A percentile compares a stretch with the other conserved stretches of the same genome.
These are phyloP conservation scores for Podospora fimiseda DNA, from an alignment of 495 filamentous ascomycete genomes.

Conservation along the genomic window DNA sequence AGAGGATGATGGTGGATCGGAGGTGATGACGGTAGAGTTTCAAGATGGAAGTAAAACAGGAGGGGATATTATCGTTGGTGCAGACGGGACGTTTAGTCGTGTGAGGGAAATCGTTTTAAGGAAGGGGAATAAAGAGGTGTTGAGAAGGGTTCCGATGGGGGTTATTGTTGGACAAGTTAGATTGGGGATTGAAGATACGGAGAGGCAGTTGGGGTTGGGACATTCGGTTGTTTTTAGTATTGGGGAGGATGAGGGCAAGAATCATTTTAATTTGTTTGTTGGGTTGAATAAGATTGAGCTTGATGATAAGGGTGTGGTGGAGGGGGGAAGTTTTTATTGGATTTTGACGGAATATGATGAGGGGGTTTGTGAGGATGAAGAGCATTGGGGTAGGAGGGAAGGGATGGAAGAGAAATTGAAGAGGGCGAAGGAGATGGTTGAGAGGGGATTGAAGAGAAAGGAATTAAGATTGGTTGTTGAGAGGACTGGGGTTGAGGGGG, in stretches of 20 bases:
- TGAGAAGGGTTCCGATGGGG: slow-evolving; percentile 13
- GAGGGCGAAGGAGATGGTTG: slow-evolving; percentile 12
- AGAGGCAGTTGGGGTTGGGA: slow-evolving; percentile 24
- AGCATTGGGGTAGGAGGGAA: slow-evolving; percentile 22
- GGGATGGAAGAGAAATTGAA: slow-evolving; percentile 16
- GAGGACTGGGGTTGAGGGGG: slow-evolving; percentile 9
- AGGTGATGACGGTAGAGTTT: slow-evolving; percentile 59
- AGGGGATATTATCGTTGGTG: slow-evolving; percentile 39
- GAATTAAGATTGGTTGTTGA: slow-evolving; percentile 19
- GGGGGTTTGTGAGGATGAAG: slow-evolving; percentile 1
- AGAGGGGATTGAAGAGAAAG: slow-evolving; percentile 6
- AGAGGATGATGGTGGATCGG: slow-evolving; percentile 12
- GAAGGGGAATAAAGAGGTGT: slow-evolving; percentile 20
- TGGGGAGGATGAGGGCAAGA: not conserved
- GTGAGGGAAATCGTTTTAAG: slow-evolving; percentile 27
- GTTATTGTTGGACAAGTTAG: slow-evolving; percentile 19
- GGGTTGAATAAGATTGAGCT: slow-evolving; percentile 18
- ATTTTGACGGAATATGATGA: slow-evolving; percentile 11
- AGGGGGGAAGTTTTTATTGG: slow-evolving; percentile 26
- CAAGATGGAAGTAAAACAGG: slow-evolving; percentile 57
- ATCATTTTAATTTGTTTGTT: slow-evolving; percentile 22
- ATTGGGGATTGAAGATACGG: slow-evolving; percentile 19
- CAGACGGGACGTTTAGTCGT: slow-evolving; percentile 40
- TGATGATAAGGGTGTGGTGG: slow-evolving; percentile 11
- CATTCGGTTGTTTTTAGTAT: slow-evolving; percentile 19